These are phyloP conservation scores for Colletotrichum sp. DNA, from an alignment of 2,329 filamentous ascomycete species.

Conservation along the genomic window DNA sequence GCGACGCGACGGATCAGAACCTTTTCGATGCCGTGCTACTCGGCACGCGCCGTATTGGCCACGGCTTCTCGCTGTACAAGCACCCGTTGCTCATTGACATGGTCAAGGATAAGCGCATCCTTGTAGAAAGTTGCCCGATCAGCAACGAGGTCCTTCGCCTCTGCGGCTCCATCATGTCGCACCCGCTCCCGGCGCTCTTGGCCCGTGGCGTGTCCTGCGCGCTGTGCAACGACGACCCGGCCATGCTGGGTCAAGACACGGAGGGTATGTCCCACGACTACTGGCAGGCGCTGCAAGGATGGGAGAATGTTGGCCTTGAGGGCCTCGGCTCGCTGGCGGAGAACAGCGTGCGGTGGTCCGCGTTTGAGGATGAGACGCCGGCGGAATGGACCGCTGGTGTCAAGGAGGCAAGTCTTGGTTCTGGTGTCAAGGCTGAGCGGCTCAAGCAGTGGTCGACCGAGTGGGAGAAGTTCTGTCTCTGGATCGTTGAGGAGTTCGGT, in stretches of 20 bases:
- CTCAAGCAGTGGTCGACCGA: slow-evolving; percentile 75
- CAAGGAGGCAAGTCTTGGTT: slow-evolving; percentile 71
- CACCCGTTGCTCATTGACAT: slow-evolving; percentile 83
- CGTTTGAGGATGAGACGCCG: slow-evolving; percentile 74
- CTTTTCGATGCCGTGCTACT: slow-evolving; percentile 81
- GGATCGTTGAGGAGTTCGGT: slow-evolving; percentile 76
- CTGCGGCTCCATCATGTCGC: slow-evolving; percentile 71
- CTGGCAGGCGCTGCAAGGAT: slow-evolving; percentile 84
- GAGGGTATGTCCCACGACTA: slow-evolving; percentile 85
- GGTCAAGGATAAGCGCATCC: slow-evolving; percentile 79
- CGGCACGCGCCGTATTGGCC: slow-evolving; percentile 80
- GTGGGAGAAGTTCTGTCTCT: slow-evolving; percentile 85
- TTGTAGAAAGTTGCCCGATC: slow-evolving; percentile 83
- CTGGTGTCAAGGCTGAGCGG: slow-evolving; percentile 68
- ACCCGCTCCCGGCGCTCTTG: slow-evolving; percentile 78
- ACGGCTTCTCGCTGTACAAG: slow-evolving; percentile 81
- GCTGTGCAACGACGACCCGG: slow-evolving; percentile 83
- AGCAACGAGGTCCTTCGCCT: slow-evolving; percentile 80
- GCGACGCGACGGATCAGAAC: slow-evolving; percentile 49
- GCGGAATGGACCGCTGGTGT: slow-evolving; percentile 73
- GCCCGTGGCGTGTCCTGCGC: slow-evolving; percentile 78
- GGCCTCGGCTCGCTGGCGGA: slow-evolving; percentile 81
- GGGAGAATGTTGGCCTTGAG: slow-evolving; percentile 81
- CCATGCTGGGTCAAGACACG: slow-evolving; percentile 76
- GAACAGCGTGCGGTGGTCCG: slow-evolving; percentile 84